These are phyloP conservation scores for Huntiella bhutanensis DNA, from an alignment of 2,329 filamentous ascomycete species.

Conservation along the genomic window DNA sequence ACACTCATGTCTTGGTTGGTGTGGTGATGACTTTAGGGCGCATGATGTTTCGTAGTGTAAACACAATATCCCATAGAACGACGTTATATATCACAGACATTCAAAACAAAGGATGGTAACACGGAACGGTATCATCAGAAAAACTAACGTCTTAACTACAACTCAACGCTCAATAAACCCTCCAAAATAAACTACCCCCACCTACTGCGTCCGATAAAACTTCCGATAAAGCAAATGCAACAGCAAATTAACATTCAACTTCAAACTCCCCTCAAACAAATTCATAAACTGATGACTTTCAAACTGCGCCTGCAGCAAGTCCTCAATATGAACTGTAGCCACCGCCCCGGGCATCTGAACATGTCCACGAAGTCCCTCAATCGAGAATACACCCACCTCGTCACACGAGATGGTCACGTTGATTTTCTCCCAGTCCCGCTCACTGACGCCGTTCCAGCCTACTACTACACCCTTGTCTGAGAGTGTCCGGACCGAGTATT, in stretches of 20 bases:
- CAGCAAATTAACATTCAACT: slow-evolving; percentile 89
- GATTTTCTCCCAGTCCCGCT: slow-evolving; percentile 74
- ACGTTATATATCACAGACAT: background rate
- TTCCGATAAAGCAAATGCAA: slow-evolving; percentile 97
- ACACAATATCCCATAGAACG: no score
- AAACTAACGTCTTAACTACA: background rate
- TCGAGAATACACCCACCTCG: slow-evolving; percentile 78
- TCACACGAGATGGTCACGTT: slow-evolving; percentile 91
- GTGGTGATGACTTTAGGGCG: no score
- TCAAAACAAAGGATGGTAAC: background rate
- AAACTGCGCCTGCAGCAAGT: slow-evolving; percentile 88
- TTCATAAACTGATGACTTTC: slow-evolving; percentile 94
- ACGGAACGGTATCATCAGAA: background rate
- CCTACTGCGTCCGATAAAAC: slow-evolving; percentile 62
- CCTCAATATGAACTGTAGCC: slow-evolving; percentile 75
- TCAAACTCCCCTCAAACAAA: slow-evolving; percentile 68
- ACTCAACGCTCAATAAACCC: background rate
- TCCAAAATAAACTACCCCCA: background rate
- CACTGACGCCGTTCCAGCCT: slow-evolving; percentile 67
- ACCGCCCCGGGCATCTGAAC: slow-evolving; percentile 94
- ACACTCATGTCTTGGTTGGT: no score
- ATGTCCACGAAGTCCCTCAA: slow-evolving; percentile 77
- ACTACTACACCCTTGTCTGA: slow-evolving; percentile 89
- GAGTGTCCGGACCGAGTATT: slow-evolving; percentile 79
- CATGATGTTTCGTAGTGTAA: no score